Base-by-base conservation (phyloP, 2,329 filamentous ascomycete genomes). In the Monilinia laxa region DNA sequence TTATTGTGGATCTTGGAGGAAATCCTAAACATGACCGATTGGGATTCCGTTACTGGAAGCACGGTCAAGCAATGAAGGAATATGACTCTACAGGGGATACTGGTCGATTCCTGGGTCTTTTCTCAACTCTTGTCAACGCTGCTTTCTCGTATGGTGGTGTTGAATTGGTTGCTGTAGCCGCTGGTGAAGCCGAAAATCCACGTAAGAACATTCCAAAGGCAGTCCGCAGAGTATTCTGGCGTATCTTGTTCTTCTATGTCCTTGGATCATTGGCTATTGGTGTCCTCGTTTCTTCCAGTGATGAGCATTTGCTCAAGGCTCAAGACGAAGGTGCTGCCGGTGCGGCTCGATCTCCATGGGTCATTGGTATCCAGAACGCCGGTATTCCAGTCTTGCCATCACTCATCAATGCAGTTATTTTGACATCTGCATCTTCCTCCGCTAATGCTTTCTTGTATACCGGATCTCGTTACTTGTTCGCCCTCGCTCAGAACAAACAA, bases 1-100 rank as follows among this genome's bases (percentile, higher is more conserved):
- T 96, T 74, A 83, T 96, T 70, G 86, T 87, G 70, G 94, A 95
- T 88, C 79, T 95, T 0, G 92, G 92, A 10, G 92, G 90, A 3
- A 95, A 94, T 71, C 92, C 92, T 0, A 76, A 87, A 0, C 81
- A 85, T 49, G 89, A 93, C 71, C 81, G 85, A 0, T 91, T 91
- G 69, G 91, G 91, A 0, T 94, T 94, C 75, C 83, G 85, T 35
- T 87, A 84, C 76, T 90, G 87, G 86, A 80, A 83, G 4, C 79
- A 85, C 0, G 91, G 90, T 0, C 91, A 91, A 1, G 82, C 90
- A 0, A 93, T 94, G 75, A 83, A 84, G 3, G 84, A 88, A 69
- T 82, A 83, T 45, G 87, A 90, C 74, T 84, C 83, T 45, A 80
- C 80, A 0, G 91, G 90, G 0, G 75, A 81, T 9, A 83, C 92